These are phyloP conservation scores for Ascosphaera acerosa DNA, from an alignment of 2,329 filamentous ascomycete genomes.

Conservation along the genomic window DNA sequence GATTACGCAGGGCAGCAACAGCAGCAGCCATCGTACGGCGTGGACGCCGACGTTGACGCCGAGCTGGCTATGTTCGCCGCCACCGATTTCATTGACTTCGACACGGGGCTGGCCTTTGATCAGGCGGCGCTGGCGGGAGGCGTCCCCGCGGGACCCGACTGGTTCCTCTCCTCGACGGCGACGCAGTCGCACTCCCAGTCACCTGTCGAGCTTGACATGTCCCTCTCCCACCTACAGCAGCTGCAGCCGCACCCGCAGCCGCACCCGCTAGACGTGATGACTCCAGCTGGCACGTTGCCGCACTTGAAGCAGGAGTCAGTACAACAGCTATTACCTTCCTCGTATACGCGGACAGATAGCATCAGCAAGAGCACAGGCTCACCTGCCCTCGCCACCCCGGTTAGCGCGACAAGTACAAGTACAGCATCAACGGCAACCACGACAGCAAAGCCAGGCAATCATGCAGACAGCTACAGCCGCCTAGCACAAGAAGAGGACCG, in stretches of 20 bases:
- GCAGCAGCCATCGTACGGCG: too few relatives aligned
- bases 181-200: conserved; percentile 6
- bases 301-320: too few relatives aligned
- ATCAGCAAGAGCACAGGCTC: too few relatives aligned
- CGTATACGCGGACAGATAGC: too few relatives aligned
- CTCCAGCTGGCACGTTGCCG: too few relatives aligned
- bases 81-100: conserved; percentile 58
- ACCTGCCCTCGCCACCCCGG: conserved; percentile 7
- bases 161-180: conserved; percentile 10
- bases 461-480: conserved; percentile 14
- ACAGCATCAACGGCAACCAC: conserved; percentile 9
- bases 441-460: not conserved
- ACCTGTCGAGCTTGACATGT: too few relatives aligned
- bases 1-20: too few relatives aligned
- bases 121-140: conserved; percentile 7
- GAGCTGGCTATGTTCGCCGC: conserved; percentile 62
- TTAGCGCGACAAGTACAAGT: conserved; percentile 4
- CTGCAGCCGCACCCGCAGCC: conserved; percentile 1
- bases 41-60: conserved; percentile 36
- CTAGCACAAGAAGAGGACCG: conserved; percentile 70
- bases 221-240: conserved; percentile 1
- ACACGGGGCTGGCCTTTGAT: conserved; percentile 17
- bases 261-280: conserved; percentile 1
- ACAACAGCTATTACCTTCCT: too few relatives aligned
- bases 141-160: conserved; percentile 12